Evolutionary conservation across 345 rosid species (phyloP), one percentile per base, ranked within the genome.

Genomic region (Citrus maxima): DNA sequence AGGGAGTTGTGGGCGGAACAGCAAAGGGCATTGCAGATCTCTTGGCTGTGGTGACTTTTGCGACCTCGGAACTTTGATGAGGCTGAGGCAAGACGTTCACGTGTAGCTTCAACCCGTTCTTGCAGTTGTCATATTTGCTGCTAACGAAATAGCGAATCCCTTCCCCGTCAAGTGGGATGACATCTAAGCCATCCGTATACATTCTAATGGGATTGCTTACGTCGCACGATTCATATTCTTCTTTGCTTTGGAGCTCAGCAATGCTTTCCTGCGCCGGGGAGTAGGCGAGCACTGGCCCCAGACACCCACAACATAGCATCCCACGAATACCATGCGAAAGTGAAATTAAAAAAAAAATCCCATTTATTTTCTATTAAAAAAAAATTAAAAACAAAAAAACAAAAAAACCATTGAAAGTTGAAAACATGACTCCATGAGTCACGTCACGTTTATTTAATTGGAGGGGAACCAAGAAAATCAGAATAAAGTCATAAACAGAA

Each of bases 101-200:
- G 38, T 79, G 88, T 55, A 92, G 82, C 87, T 85, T 92, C 56
- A 92, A 74, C n/a, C 96, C 93, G 1, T n/a, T 79, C 81, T 83
- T 89, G 88, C 94, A 92, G 69, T 73, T 89, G n/a, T 85, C 82
- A 1, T 65, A 27, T 67, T 72, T 74, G 85, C 73, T 64, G 78
- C 90, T 92, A 0, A 77, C 77, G 85, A 92, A 90, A 91, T 89
- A 89, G 64, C 91, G 84, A 71, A 61, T 71, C 25, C 93, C 94
- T 84, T 81, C 87, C 9, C 78, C 80, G 12, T 64, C 81, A 34
- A 92, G 79, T 13, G 73, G 7, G 82, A 90, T 73, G 62, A 77
- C 19, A 54, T 85, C 81, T 19, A 87, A 21, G 72, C 93, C 96
- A 58, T 85, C 89, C 0, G 81, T 78, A 67, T 77, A 89, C 85